phyloP scores from a whole-genome alignment of 1,284 basidiomycete species.

The Ustilago sp. region DNA sequence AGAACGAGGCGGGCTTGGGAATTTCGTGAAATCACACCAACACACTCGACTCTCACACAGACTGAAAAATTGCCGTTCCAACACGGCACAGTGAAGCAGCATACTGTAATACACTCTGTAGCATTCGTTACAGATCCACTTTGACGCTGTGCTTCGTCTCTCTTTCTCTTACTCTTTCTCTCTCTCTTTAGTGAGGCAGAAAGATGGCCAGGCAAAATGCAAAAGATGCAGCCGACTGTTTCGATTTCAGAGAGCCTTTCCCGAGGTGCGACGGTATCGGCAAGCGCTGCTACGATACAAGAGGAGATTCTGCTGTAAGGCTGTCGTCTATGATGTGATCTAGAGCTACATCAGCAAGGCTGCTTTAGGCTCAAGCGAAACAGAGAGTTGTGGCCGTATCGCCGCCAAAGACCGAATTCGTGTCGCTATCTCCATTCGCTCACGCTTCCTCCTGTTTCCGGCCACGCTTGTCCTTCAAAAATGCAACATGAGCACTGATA shows the following conservation, averaged over 20 bases:
- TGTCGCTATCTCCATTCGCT: not conserved
- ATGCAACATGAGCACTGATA: not conserved
- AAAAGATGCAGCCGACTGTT: no score
- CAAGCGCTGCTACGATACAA: not conserved
- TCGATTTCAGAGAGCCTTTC: no score
- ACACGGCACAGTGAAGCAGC: conserved; percentile 1
- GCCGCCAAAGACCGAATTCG: conserved; percentile 20
- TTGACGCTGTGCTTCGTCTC: no score
- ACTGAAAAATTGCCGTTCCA: not conserved
- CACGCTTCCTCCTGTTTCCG: not conserved
- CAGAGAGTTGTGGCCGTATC: not conserved
- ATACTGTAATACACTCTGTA: not conserved
- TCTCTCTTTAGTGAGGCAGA: no score
- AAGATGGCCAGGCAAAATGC: no score
- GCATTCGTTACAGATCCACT: not conserved
- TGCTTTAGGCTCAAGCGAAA: not conserved
- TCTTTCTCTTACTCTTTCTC: no score
- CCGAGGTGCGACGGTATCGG: no score
- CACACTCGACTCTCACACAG: not conserved
- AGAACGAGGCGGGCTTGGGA: no score
- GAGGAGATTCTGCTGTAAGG: not conserved
- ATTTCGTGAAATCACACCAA: not conserved
- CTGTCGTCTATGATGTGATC: not conserved
- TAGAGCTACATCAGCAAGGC: not conserved
- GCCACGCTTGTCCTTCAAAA: not conserved